Conservation (phyloP, 805 yeast species). For the Yamadazyma kitorensis region DNA sequence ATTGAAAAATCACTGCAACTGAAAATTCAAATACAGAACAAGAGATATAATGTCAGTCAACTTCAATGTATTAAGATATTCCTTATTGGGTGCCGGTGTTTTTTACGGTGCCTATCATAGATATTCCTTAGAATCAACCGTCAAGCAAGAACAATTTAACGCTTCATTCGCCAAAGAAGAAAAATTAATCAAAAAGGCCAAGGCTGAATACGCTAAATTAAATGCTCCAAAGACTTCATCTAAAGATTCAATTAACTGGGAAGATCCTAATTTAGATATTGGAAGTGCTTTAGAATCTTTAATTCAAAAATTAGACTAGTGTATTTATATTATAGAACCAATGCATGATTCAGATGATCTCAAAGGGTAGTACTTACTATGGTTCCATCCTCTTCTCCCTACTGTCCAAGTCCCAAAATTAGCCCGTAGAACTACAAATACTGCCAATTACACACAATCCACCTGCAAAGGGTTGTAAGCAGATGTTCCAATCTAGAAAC, state of each 20-base stretch:
- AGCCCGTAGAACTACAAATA: too few relatives aligned
- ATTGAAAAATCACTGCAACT: too few relatives aligned
- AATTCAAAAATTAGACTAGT: slow-evolving; percentile 50
- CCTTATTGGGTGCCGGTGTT: slow-evolving; percentile 85
- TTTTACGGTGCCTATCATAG: slow-evolving; percentile 88
- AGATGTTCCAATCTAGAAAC: too few relatives aligned
- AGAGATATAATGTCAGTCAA: slow-evolving; percentile 14
- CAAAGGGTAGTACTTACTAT: too few relatives aligned
- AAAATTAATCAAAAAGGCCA: slow-evolving; percentile 83
- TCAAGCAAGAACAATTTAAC: slow-evolving; percentile 54
- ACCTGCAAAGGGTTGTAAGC: too few relatives aligned
- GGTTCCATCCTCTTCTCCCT: too few relatives aligned
- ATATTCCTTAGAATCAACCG: slow-evolving; percentile 59
- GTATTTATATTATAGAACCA: slow-evolving; percentile 7
- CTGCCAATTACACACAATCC: too few relatives aligned
- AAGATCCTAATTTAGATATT: slow-evolving; percentile 87
- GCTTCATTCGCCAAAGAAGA: slow-evolving; percentile 61
- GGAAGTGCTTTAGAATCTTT: slow-evolving; percentile 66
- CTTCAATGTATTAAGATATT: slow-evolving; percentile 84
- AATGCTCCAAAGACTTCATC: slow-evolving; percentile 40
- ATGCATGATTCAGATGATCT: too few relatives aligned
- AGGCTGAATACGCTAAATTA: slow-evolving; percentile 78
- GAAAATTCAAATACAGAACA: too few relatives aligned
- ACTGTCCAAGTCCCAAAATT: too few relatives aligned
- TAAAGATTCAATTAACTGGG: slow-evolving; percentile 62